Evolutionary conservation across 1,284 basidiomycete species (phyloP), one percentile per base, ranked within the genome.

Genomic region (Cryptococcus sp.): DNA sequence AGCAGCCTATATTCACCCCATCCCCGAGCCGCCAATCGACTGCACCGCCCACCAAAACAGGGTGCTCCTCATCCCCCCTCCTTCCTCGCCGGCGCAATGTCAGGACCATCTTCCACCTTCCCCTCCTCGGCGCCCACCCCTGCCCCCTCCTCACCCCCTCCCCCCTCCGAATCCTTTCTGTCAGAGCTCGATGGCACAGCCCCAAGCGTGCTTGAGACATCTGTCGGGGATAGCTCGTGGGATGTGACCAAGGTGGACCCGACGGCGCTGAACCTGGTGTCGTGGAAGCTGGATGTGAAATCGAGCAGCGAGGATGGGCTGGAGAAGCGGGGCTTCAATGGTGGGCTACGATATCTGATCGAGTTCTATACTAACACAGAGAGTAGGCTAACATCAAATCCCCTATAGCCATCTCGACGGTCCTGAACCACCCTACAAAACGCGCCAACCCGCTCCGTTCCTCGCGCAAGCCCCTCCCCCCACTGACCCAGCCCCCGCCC

Each of bases 361-460:
- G 36, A 12, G 9, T 23, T 4, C 28, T 33, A 5, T 9, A 4
- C 28, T 39, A 16, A 4, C 8, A 12, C 20, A 21, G 15, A 21
- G 5, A 7, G 15, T 37, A 2, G 37, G 40, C 15, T 40, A 8
- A 21, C 8, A 15, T 11, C 3, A 35, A 9, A 12, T 44, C 7
- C 15, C 12, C 13, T 36, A 4, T 59, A 80, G 86, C 86, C 23
- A 86, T 88, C 59, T 87, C 87, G 8, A 87, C 85, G 8, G 85
- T 88, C 11, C 82, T 94, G 54, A 91, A 91, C 67, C 91, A 88
- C 68, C 91, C 91, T 1, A 87, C 88, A 69, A 89, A 87, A 77
- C 82, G 81, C 48, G 87, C 88, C 50, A 88, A 88, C 36, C 90
- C 91, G 9, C 86, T 92, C 23, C 89, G 93, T 71, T 84, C 88